A percentile compares a stretch with the other conserved stretches of the same genome.
Conservation (phyloP, 331 rosid genomes). For the Malus hybrid region DNA sequence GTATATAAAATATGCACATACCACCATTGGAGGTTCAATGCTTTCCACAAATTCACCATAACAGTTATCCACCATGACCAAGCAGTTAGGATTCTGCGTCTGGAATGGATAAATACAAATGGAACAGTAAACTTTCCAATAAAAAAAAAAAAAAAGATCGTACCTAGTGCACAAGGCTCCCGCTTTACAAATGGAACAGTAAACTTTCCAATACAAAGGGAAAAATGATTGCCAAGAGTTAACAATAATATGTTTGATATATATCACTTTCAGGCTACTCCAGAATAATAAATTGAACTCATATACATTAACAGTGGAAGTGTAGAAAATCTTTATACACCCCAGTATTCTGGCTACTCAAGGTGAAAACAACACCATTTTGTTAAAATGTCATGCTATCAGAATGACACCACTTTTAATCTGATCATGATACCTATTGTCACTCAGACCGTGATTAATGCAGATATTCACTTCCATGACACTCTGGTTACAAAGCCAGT, state of each 20-base stretch:
- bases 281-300: not conserved
- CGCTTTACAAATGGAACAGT: not conserved
- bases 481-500: not conserved
- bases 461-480: not conserved
- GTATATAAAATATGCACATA: constrained; percentile 26
- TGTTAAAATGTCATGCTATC: not conserved
- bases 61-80: constrained; percentile 93
- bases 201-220: not conserved
- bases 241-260: not conserved
- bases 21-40: constrained; percentile 90
- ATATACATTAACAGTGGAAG: not conserved
- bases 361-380: not conserved
- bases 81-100: constrained; percentile 80
- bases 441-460: not conserved
- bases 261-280: not conserved
- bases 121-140: not conserved
- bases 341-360: not conserved
- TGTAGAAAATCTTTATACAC: not conserved
- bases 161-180: too few species aligned
- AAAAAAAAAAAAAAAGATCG: too few species aligned
- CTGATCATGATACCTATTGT: not conserved
- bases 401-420: not conserved
- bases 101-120: constrained; percentile 18
- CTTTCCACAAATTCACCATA: constrained; percentile 94
- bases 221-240: not conserved